Evolutionary conservation across 108 stramenopile genomes (phyloP).

Genomic region (Skeletonema potamos): DNA sequence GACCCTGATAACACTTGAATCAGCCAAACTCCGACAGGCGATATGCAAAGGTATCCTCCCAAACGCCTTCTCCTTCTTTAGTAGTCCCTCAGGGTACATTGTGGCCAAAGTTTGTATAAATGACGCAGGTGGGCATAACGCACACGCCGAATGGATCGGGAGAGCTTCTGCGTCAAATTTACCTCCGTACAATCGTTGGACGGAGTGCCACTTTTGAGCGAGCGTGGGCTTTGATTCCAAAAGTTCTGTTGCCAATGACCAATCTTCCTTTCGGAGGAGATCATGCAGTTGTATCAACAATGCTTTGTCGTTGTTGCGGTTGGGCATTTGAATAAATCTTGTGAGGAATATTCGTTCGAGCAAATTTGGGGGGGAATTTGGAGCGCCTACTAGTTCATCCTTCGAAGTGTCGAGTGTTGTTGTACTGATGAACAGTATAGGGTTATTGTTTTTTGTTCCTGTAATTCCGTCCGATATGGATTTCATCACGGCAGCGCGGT

Average conservation of each 20-base stretch:
- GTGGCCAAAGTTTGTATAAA: slow-evolving; percentile 16
- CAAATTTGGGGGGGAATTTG: background rate
- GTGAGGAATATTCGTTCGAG: background rate
- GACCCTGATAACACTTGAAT: slow-evolving; percentile 29
- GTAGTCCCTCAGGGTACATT: slow-evolving; percentile 21
- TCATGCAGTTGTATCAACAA: slow-evolving; percentile 18
- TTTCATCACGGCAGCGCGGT: slow-evolving; percentile 21
- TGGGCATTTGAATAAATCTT: background rate
- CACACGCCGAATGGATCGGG: slow-evolving; percentile 35
- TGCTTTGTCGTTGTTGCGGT: background rate
- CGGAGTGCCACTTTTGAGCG: slow-evolving; percentile 27
- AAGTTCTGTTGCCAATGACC: slow-evolving; percentile 34
- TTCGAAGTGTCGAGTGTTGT: background rate
- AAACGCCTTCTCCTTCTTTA: slow-evolving; percentile 39
- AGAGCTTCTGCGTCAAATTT: slow-evolving; percentile 26
- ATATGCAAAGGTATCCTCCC: slow-evolving; percentile 38
- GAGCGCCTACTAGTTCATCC: background rate
- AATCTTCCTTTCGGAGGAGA: slow-evolving; percentile 36
- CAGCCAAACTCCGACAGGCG: slow-evolving; percentile 37
- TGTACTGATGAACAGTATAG: background rate
- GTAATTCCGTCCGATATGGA: slow-evolving; percentile 33
- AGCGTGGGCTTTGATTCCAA: slow-evolving; percentile 19
- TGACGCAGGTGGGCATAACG: slow-evolving; percentile 27
- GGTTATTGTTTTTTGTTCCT: slow-evolving; percentile 7
- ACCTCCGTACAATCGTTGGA: slow-evolving; percentile 37